These are phyloP conservation scores for Cornus suecica DNA, from an alignment of 148 eudicot species.

Conservation along the genomic window DNA sequence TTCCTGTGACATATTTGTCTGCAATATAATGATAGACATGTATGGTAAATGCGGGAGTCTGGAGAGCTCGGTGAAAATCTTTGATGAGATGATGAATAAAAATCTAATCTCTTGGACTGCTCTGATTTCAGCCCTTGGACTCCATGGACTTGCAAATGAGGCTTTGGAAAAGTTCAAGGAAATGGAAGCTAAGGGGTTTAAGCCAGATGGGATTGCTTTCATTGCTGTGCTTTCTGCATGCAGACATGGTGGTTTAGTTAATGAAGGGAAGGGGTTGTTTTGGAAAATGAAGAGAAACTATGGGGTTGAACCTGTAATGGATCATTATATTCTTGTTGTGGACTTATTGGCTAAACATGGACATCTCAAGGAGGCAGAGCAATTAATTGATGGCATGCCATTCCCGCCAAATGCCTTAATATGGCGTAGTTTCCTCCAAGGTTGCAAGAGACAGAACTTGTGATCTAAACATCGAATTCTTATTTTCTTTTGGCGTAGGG, in stretches of 20 bases:
- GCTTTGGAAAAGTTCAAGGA: constrained; percentile 58
- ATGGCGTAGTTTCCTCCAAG: constrained; percentile 65
- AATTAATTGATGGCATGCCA: constrained; percentile 56
- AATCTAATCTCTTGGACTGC: constrained; percentile 68
- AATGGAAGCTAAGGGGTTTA: constrained; percentile 49
- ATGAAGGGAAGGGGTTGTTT: constrained; percentile 61
- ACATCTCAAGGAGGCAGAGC: constrained; percentile 63
- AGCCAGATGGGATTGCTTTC: constrained; percentile 57
- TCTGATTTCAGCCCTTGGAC: constrained; percentile 57
- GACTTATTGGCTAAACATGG: constrained; percentile 67
- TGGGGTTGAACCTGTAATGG: constrained; percentile 57
- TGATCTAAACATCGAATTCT: neutral
- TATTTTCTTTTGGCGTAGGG: neutral
- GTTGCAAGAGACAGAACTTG: constrained; percentile 37
- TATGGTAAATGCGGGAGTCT: constrained; percentile 80
- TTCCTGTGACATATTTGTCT: constrained; percentile 53
- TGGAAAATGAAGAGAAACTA: constrained; percentile 41
- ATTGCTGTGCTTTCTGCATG: constrained; percentile 67
- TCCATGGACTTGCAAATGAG: constrained; percentile 52
- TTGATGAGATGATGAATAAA: constrained; percentile 38
- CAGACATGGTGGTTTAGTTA: constrained; percentile 63
- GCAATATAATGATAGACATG: constrained; percentile 65
- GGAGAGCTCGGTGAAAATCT: constrained; percentile 44
- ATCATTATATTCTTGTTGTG: constrained; percentile 64
- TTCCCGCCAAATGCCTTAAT: constrained; percentile 54